phyloP scores from a whole-genome alignment of 2,329 filamentous ascomycete genomes.

The Botrytis deweyae region DNA sequence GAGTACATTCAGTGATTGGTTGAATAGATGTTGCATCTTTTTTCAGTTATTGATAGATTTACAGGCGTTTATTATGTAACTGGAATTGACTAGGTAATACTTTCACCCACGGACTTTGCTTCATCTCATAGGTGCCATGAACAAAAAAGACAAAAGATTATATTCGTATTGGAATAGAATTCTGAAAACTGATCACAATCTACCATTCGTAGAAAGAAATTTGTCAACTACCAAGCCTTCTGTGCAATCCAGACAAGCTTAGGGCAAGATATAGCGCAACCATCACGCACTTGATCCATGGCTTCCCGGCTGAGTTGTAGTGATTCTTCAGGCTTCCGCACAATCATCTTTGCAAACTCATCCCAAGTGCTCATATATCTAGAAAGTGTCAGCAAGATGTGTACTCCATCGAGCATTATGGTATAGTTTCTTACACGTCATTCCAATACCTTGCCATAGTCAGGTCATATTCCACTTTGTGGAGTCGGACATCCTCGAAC shows the following conservation, averaged over 20 bases:
- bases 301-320: neutral
- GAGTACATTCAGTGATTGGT: neutral
- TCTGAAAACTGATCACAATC: no score
- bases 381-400: neutral
- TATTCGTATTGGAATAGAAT: neutral
- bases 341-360: neutral
- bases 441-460: neutral
- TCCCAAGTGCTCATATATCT: neutral
- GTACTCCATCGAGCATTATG: accelerated
- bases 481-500: neutral
- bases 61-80: neutral
- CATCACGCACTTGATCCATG: constrained; percentile 2
- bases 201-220: neutral
- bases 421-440: neutral
- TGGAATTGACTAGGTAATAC: neutral
- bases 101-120: neutral
- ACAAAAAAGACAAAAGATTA: neutral
- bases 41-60: neutral
- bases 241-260: neutral
- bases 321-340: neutral
- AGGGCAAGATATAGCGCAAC: neutral
- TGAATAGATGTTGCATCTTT: neutral
- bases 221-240: neutral
- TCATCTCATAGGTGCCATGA: neutral
- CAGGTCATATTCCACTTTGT: neutral